Base-by-base conservation (phyloP, 176 grass and related monocot genomes). In the Aegilops sharonensis region DNA sequence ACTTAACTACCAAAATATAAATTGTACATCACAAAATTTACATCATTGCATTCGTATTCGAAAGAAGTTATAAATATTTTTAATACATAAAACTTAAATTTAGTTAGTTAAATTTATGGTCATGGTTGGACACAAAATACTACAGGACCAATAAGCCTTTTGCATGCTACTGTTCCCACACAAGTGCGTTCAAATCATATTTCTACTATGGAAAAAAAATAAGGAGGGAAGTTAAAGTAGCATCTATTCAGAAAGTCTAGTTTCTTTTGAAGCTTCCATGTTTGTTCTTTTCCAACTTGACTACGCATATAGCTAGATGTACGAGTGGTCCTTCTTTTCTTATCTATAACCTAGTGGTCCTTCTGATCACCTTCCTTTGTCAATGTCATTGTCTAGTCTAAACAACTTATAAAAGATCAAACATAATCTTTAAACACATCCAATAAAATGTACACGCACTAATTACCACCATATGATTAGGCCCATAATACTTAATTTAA, bases 361-460 rank as follows among this genome's bases (percentile, higher is more conserved):
- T 79, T 89, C 74, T 90, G 71, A 87, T 62, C 74, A 83, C 74
- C 84, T 90, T 87, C 80, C 66, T 43, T 35, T 74, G 57, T 83
- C 74, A 71, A 80, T n/a, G 67, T 84, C 85, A 6, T 59, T 83
- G 75, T 66, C 66, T 40, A 31, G 27, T 27, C 27, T 27, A 27
- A 27, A 27, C 27, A 27, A 27, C 27, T 27, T 27, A 27, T 27
- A 27, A 27, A 27, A 27, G 27, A 27, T 27, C 27, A 27, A 27
- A 27, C 27, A 27, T 27, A 27, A 27, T 27, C 27, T 32, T 32
- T 32, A 32, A 32, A 32, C 31, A 32, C 31, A 32, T 4, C 31
- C 29, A 32, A 32, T 4, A 32, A 32, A 32, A 32, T 32, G 31
- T 32, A 32, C 31, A 32, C 31, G 31, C 3, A 32, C 31, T 32